Evolutionary conservation across 2,329 filamentous ascomycete genomes (phyloP).

Genomic region (Aspergillus ibericus): DNA sequence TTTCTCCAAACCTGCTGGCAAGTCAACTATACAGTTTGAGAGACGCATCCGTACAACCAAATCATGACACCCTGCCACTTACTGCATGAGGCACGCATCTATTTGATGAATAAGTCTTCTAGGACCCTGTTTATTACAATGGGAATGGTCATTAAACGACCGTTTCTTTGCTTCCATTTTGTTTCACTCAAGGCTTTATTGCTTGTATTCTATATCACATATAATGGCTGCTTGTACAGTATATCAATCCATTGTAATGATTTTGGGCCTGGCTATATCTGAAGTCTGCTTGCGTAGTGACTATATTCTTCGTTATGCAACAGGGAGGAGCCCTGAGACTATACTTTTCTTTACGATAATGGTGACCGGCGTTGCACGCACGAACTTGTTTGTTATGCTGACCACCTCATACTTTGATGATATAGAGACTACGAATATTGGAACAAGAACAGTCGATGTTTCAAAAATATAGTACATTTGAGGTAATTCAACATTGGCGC

Average conservation of each 20-base stretch:
- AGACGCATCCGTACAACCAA: slow-evolving; percentile 32
- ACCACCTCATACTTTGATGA: not conserved
- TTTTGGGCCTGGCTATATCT: not conserved
- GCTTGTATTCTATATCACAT: not conserved
- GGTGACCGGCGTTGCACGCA: not conserved
- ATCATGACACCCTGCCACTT: slow-evolving; percentile 18
- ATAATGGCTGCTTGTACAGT: not conserved
- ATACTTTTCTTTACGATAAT: not conserved
- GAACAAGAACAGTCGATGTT: not conserved
- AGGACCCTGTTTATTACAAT: not conserved
- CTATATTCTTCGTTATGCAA: not conserved
- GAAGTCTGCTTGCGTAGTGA: not conserved
- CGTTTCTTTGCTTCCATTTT: not conserved
- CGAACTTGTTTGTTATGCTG: not conserved
- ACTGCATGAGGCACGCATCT: not conserved
- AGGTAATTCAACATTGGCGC: not conserved
- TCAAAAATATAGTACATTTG: not conserved
- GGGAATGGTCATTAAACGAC: not conserved
- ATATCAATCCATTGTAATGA: not conserved
- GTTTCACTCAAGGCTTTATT: not conserved
- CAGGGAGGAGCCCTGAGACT: not conserved
- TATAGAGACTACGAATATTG: not conserved
- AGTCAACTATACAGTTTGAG: slow-evolving; percentile 75
- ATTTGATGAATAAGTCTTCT: not conserved
- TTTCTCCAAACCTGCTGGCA: slow-evolving; percentile 71